Evolutionary conservation across 2,329 filamentous ascomycete genomes (phyloP).

Genomic region (Penicillium glabrum): DNA sequence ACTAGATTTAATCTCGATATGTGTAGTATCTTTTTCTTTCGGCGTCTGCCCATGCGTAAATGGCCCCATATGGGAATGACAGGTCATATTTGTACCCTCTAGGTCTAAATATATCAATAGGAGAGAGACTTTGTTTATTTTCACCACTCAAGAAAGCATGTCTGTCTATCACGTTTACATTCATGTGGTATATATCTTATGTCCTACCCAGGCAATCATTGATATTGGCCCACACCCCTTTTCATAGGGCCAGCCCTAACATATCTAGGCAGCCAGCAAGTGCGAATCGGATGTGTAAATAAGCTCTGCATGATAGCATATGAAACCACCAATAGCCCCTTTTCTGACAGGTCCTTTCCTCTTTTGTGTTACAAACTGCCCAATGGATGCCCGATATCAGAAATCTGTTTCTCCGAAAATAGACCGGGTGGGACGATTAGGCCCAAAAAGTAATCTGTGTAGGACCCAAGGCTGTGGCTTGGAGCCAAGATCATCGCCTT

Average conservation of each 20-base stretch:
- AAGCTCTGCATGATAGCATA: not conserved
- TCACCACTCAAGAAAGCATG: not conserved
- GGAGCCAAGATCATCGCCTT: not conserved
- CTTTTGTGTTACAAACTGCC: conserved; percentile 3
- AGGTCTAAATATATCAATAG: not conserved
- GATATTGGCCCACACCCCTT: not conserved
- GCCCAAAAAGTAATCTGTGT: not conserved
- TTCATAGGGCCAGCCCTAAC: not conserved
- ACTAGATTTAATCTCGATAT: not conserved
- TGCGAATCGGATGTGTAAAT: not conserved
- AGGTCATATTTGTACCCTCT: not conserved
- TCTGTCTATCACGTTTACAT: not conserved
- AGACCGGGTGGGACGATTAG: not conserved
- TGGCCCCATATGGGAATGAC: not conserved
- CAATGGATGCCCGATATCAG: conserved; percentile 13
- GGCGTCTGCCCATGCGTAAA: not conserved
- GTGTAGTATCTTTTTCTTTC: not conserved
- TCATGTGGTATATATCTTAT: not conserved
- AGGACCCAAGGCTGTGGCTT: not conserved
- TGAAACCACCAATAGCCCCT: conserved; percentile 4
- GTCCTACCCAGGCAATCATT: not conserved
- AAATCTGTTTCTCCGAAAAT: conserved; percentile 3
- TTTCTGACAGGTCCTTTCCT: not conserved
- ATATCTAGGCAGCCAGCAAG: not conserved
- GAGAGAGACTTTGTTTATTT: not conserved